These are phyloP conservation scores for Crithidia expoeki DNA, from an alignment of 208 protist genomes.

Conservation along the genomic window DNA sequence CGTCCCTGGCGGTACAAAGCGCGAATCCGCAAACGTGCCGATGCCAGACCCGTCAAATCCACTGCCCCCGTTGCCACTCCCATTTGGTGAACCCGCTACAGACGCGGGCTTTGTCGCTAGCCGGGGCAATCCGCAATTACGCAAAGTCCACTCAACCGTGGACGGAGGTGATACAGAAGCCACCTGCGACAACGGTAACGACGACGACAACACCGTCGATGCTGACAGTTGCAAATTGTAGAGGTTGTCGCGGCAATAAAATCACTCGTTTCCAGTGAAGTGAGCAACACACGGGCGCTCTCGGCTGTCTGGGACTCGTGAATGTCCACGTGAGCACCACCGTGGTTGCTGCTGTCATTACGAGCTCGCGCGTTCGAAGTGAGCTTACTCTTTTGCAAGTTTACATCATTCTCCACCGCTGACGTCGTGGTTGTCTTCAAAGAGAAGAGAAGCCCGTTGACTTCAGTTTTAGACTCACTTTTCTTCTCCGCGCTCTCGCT, in stretches of 20 bases:
- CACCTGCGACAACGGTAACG: neutral
- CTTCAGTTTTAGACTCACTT: too few species aligned
- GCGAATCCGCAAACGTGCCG: constrained; percentile 24
- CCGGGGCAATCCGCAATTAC: constrained; percentile 5
- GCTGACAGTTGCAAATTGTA: constrained; percentile 37
- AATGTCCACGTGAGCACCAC: neutral
- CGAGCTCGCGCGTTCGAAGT: too few species aligned
- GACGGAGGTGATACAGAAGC: neutral
- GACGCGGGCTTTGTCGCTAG: constrained; percentile 5
- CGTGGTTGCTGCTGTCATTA: neutral
- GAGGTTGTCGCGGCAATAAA: constrained; percentile 60
- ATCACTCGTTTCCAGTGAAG: constrained; percentile 33
- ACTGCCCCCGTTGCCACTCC: neutral
- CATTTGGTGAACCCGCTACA: neutral
- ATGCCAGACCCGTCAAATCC: neutral
- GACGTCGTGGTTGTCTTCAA: too few species aligned
- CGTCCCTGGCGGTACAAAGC: constrained; percentile 38
- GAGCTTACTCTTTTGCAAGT: too few species aligned
- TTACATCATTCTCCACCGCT: too few species aligned
- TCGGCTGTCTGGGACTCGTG: constrained; percentile 2
- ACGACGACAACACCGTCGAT: neutral
- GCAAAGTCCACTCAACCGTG: constrained; percentile 13
- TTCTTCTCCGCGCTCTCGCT: too few species aligned
- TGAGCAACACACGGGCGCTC: constrained; percentile 6
- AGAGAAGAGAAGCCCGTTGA: too few species aligned